Conservation (phyloP, 768 basidiomycete genomes). For the Rhodotorula taiwanensis region DNA sequence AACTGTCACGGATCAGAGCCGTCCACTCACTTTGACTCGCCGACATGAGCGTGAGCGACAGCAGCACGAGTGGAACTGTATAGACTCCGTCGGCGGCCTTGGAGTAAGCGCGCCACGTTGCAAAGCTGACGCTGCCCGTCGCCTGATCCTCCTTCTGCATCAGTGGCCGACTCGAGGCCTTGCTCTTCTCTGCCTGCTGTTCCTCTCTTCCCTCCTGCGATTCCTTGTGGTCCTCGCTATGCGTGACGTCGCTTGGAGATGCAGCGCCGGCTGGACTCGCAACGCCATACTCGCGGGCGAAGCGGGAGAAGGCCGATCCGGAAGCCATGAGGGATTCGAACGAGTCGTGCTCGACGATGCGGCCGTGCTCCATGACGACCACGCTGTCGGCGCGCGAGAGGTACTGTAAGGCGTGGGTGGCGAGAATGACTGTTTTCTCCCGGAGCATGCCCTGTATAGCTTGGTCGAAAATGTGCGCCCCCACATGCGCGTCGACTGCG, state of each 20-base stretch:
- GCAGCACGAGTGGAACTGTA: conserved; percentile 11
- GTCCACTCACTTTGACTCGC: conserved; percentile 2
- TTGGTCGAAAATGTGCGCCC: conserved; percentile 77
- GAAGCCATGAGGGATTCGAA: conserved; percentile 63
- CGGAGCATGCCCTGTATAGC: conserved; percentile 60
- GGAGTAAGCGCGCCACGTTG: conserved; percentile 7
- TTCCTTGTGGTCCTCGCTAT: conserved; percentile 48
- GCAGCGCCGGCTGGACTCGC: too few relatives aligned
- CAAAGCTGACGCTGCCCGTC: conserved; percentile 59
- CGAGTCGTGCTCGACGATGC: conserved; percentile 71
- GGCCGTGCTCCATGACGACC: conserved; percentile 67
- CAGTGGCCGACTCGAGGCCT: conserved; percentile 40
- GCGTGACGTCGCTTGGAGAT: conserved; percentile 51
- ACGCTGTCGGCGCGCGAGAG: conserved; percentile 72
- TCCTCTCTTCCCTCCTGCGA: conserved; percentile 43
- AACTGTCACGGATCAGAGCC: not conserved
- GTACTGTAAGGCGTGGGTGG: conserved; percentile 87
- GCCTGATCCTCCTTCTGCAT: conserved; percentile 78
- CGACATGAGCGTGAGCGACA: not conserved
- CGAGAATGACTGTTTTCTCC: conserved; percentile 75
- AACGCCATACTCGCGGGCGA: conserved; percentile 58
- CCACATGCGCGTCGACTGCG: conserved; percentile 55
- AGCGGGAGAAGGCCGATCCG: conserved; percentile 62
- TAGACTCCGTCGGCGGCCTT: conserved; percentile 5
- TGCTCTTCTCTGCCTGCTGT: conserved; percentile 35